Percentiles rank a stretch among this genome's conserved stretches.
phyloP scores from a whole-genome alignment of 345 rosid species.

The Nephelium lappaceum region DNA sequence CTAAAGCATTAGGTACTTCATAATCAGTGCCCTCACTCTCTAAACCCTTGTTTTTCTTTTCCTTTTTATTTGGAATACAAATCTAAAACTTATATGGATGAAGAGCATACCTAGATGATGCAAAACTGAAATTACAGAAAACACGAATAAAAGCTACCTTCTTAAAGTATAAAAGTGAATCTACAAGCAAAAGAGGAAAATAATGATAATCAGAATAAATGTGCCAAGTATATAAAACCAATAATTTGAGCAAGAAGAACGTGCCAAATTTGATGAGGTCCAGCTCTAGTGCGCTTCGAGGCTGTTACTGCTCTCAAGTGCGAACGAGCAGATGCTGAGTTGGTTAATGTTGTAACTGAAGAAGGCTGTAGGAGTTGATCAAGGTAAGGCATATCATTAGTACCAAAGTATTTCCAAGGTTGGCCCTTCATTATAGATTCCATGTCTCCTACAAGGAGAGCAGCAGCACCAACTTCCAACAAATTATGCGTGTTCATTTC shows the following conservation, averaged over 20 bases:
- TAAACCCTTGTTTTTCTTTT: not conserved
- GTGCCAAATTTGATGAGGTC: conserved; percentile 85
- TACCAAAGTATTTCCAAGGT: conserved; percentile 91
- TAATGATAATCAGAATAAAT: conserved; percentile 15
- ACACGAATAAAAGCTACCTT: not conserved
- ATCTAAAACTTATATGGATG: not conserved
- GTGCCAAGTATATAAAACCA: conserved; percentile 20
- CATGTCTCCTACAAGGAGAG: conserved; percentile 91
- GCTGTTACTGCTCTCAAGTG: conserved; percentile 92
- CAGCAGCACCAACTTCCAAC: conserved; percentile 95
- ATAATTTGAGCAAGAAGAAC: conserved; percentile 27
- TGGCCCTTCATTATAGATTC: conserved; percentile 92
- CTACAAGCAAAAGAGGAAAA: not conserved
- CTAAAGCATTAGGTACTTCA: not conserved
- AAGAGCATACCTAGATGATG: not conserved
- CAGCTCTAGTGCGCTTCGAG: conserved; percentile 82
- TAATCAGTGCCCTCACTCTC: not conserved
- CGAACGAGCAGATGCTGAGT: conserved; percentile 70
- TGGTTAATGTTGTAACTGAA: conserved; percentile 68
- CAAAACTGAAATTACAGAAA: not conserved
- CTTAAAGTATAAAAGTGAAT: not conserved
- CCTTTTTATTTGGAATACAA: not conserved
- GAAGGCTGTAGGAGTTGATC: conserved; percentile 96
- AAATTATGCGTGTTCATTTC: conserved; percentile 72
- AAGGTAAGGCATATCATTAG: conserved; percentile 90